A percentile compares a stretch with the other conserved stretches of the same genome.
phyloP scores from a whole-genome alignment of 495 filamentous ascomycete species.

The Daldinia vernicosa region DNA sequence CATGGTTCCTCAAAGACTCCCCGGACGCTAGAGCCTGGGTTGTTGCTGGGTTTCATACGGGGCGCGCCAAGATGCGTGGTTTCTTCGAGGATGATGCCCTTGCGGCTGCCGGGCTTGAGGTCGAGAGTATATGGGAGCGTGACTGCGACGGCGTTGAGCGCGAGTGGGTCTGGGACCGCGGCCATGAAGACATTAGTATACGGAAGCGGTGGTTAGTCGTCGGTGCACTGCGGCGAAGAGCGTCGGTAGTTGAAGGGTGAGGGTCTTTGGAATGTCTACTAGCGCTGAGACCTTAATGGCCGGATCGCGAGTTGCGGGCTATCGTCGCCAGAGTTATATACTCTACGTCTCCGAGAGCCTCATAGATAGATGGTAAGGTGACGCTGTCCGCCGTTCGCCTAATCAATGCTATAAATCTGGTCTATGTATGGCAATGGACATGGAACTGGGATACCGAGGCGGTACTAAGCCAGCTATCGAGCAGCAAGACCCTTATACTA shows the following conservation, averaged over 20 bases:
- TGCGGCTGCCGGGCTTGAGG: constrained; percentile 64
- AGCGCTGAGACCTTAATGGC: not conserved
- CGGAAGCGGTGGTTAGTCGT: constrained; percentile 83
- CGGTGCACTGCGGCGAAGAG: constrained; percentile 63
- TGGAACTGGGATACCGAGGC: not conserved
- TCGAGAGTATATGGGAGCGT: constrained; percentile 78
- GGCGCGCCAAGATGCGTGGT: constrained; percentile 69
- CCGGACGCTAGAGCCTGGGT: constrained; percentile 66
- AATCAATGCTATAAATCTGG: not conserved
- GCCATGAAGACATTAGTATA: constrained; percentile 69
- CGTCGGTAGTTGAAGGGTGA: not conserved
- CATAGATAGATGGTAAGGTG: not conserved
- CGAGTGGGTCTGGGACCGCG: constrained; percentile 71
- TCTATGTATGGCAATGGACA: not conserved
- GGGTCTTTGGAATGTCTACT: not conserved
- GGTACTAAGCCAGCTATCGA: no score
- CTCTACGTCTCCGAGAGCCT: not conserved
- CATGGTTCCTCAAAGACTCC: constrained; percentile 69
- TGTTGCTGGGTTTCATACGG: constrained; percentile 86
- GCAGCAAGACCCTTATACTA: no score
- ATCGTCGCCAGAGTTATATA: not conserved
- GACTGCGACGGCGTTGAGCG: constrained; percentile 74
- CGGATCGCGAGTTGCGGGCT: not conserved
- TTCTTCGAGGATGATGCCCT: constrained; percentile 75
- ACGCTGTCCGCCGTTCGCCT: not conserved